Base-by-base conservation (phyloP, 768 basidiomycete species). In the Termitomyces sp. region DNA sequence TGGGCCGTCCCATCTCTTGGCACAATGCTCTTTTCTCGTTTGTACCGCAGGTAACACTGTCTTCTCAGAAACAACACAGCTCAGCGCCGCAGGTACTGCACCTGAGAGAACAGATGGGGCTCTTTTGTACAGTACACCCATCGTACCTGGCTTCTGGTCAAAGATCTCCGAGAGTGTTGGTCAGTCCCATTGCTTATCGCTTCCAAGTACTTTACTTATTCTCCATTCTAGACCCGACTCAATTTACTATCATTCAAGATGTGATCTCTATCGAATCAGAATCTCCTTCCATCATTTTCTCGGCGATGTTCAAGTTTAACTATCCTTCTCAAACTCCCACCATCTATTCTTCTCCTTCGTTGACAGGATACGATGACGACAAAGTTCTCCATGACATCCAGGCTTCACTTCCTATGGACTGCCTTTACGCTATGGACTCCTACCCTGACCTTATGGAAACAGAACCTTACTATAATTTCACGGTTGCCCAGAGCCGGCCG, bases 71-170 rank as follows among this genome's bases (percentile, higher is more conserved):
- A 70, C 68, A 24, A 76, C 78, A 0, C 52, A 65, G 5, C 71
- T 82, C 46, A 68, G 63, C 16, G 60, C 65, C 10, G 36, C 65
- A 1, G 71, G 72, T n/a, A 57, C 63, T 5, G 59, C 66, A 30
- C 57, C 71, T 2, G 65, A 63, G 7, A 65, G 60, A n/a, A 55
- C 66, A 36, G 66, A 74, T 55, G 65, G 67, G 16, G 65, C 72
- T 20, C 69, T 76, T 22, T 65, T 89, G 33, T 89, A 90, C 70
- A 80, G 76, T 57, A 85, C 84, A 3, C 59, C 76, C 1, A 75
- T 90, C 28, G 81, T 82, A 6, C 88, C 88, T 4, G 75, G 74
- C 47, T 89, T 80, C 64, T 90, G 88, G 88, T 71, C 76, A 18
- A 79, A 74, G 22, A 75, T 90, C 56, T 79, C 79, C 54, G 71